Conservation (phyloP, 306 rosid genomes). For the Purshia tridentata region DNA sequence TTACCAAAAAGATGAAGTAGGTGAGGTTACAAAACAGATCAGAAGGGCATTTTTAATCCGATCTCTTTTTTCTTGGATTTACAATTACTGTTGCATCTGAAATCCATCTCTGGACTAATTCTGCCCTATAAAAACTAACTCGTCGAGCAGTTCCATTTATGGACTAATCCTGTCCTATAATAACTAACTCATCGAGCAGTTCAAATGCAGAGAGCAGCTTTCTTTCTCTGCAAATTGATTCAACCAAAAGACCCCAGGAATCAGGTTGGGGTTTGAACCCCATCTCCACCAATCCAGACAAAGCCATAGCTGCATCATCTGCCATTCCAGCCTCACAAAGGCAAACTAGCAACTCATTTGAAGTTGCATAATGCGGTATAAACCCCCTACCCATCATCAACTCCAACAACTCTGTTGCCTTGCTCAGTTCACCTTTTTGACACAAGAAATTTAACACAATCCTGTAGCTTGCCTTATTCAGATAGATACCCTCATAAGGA, state of each 20-base stretch:
- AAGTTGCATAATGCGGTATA: conserved; percentile 78
- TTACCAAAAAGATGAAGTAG: not conserved
- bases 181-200: conserved; percentile 61
- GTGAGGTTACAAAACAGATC: not conserved
- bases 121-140: conserved; percentile 35
- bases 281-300: conserved; percentile 58
- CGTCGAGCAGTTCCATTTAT: conserved; percentile 55
- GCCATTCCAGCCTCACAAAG: conserved; percentile 69
- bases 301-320: conserved; percentile 55
- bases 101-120: conserved; percentile 8
- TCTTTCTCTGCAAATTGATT: conserved; percentile 63
- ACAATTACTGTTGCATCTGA: conserved; percentile 11
- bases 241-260: conserved; percentile 67
- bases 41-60: not conserved
- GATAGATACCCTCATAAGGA: conserved; percentile 73
- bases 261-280: conserved; percentile 69
- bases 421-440: conserved; percentile 54
- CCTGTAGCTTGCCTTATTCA: conserved; percentile 77
- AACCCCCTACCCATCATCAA: conserved; percentile 74
- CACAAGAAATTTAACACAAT: conserved; percentile 69
- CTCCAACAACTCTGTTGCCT: conserved; percentile 52
- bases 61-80: not conserved
- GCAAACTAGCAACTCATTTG: conserved; percentile 64
- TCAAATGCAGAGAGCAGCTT: conserved; percentile 58
- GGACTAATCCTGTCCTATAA: conserved; percentile 19